These are phyloP conservation scores for Haematococcus lacustris DNA, from an alignment of 139 green algal species.

Conservation along the genomic window DNA sequence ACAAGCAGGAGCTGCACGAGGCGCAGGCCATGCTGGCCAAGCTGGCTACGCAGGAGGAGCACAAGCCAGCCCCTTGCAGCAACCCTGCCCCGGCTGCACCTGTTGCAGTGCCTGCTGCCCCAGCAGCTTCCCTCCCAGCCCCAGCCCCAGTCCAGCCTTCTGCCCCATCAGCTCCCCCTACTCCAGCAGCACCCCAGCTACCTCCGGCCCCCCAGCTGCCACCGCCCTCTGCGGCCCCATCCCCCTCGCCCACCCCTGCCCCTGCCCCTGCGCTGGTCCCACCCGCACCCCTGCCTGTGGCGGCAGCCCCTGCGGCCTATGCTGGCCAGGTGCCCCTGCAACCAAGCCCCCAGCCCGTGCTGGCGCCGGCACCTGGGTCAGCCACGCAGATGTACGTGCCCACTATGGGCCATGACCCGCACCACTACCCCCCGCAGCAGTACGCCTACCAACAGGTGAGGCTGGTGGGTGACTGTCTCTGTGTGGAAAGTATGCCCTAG, in stretches of 20 bases:
- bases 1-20: constrained; percentile 53
- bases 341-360: constrained; percentile 3
- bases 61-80: background rate
- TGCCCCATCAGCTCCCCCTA: background rate
- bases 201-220: background rate
- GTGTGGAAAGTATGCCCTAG: no score
- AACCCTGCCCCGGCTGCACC: background rate
- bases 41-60: background rate
- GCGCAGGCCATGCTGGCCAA: constrained; percentile 45
- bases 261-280: constrained; percentile 1
- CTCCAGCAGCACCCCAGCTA: background rate
- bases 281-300: background rate
- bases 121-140: background rate
- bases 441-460: constrained; percentile 8
- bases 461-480: no score
- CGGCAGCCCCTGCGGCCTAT: constrained; percentile 6
- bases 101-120: background rate
- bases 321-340: constrained; percentile 7
- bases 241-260: constrained; percentile 11
- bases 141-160: background rate
- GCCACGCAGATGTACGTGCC: background rate
- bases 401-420: background rate
- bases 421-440: constrained; percentile 6
- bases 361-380: background rate
- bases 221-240: background rate